A percentile compares a stretch with the other conserved stretches of the same genome.
phyloP scores from a whole-genome alignment of 345 rosid genomes.

The Eucalyptus cloeziana region DNA sequence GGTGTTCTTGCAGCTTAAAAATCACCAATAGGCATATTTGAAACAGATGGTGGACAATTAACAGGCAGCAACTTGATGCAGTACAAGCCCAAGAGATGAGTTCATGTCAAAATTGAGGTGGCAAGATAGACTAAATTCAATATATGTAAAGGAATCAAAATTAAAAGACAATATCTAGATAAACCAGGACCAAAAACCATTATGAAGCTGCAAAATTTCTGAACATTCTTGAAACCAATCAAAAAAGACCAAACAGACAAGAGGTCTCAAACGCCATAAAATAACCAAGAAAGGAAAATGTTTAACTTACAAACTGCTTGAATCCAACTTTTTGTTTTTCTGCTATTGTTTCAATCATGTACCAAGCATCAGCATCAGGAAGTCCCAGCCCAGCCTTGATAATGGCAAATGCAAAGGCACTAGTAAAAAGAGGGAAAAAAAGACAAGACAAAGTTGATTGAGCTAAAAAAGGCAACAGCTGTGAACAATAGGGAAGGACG shows the following conservation, averaged over 20 bases:
- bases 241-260: background rate
- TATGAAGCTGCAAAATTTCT: background rate
- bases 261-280: background rate
- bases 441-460: background rate
- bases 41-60: background rate
- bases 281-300: background rate
- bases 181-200: background rate
- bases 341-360: constrained; percentile 86
- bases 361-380: constrained; percentile 86
- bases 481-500: background rate
- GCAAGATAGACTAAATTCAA: background rate
- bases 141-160: background rate
- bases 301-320: constrained; percentile 64
- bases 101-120: background rate
- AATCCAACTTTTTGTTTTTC: constrained; percentile 80
- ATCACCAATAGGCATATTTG: background rate
- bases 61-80: background rate
- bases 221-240: background rate
- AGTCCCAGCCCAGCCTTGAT: constrained; percentile 91
- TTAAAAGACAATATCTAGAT: background rate
- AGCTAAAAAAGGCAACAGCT: background rate
- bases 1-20: background rate
- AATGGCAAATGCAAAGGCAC: constrained; percentile 1
- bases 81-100: background rate
- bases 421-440: background rate